phyloP scores from a whole-genome alignment of 2,329 filamentous ascomycete genomes.

The Sclerotinia minor region DNA sequence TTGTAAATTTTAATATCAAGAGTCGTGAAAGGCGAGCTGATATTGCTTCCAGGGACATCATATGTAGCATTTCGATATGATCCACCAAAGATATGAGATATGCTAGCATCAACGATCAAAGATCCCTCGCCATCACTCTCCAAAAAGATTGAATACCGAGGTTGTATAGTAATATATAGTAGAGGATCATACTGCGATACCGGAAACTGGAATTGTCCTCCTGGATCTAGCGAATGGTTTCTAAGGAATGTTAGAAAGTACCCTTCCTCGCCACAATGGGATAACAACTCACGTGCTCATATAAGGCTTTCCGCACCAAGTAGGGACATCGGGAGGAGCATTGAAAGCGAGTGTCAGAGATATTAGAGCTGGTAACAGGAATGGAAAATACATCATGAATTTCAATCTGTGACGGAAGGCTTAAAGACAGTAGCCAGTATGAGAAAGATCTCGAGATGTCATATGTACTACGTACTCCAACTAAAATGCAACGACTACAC shows the following conservation, averaged over 20 bases:
- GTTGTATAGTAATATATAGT: slow-evolving; percentile 48
- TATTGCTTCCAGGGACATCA: slow-evolving; percentile 26
- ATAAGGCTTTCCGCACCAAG: slow-evolving; percentile 51
- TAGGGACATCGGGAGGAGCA: slow-evolving; percentile 31
- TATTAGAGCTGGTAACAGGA: not conserved
- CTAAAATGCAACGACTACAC: not conserved
- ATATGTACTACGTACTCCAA: not conserved
- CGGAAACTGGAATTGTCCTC: slow-evolving; percentile 50
- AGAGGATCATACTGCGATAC: slow-evolving; percentile 41
- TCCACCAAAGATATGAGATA: slow-evolving; percentile 45
- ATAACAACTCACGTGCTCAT: slow-evolving; percentile 41
- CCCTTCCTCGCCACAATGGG: not conserved
- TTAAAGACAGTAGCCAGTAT: not conserved
- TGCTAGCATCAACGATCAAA: slow-evolving; percentile 47
- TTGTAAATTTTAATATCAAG: slow-evolving; percentile 40
- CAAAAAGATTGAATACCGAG: slow-evolving; percentile 51
- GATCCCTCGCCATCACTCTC: slow-evolving; percentile 44
- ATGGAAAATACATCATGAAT: not conserved
- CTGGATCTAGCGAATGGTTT: slow-evolving; percentile 50
- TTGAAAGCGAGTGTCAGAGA: slow-evolving; percentile 30
- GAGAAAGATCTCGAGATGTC: not conserved
- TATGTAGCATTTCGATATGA: slow-evolving; percentile 38
- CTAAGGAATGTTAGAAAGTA: slow-evolving; percentile 35
- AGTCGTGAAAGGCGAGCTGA: slow-evolving; percentile 28
- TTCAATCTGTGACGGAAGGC: not conserved